Evolutionary conservation across 306 rosid genomes (phyloP).

Genomic region (Arachis stenosperma): DNA sequence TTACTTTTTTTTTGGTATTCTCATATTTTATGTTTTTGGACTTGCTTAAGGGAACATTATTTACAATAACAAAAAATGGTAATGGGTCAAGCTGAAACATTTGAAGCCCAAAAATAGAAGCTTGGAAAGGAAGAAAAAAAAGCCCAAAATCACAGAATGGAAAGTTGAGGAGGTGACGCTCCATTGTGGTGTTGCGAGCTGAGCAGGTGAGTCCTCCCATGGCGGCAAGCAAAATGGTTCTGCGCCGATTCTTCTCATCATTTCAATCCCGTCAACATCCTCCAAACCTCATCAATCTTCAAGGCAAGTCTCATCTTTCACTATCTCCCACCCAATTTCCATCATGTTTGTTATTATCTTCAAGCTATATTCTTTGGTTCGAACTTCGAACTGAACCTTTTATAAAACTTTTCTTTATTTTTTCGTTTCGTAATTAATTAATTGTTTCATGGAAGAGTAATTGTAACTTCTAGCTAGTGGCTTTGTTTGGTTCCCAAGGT

Average conservation of each 20-base stretch:
- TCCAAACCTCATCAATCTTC: slow-evolving; percentile 19
- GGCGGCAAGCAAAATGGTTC: slow-evolving; percentile 54
- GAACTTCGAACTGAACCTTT: not conserved
- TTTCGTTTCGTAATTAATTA: not conserved
- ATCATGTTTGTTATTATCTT: not conserved
- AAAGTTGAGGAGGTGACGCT: not conserved
- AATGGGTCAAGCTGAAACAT: too few relatives aligned
- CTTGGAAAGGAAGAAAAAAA: not conserved
- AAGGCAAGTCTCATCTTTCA: slow-evolving; percentile 38
- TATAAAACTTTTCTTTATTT: not conserved
- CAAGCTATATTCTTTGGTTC: not conserved
- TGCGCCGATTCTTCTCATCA: slow-evolving; percentile 50
- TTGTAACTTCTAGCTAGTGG: too few relatives aligned
- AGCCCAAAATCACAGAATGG: not conserved
- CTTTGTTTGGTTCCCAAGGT: too few relatives aligned
- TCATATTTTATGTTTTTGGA: too few relatives aligned
- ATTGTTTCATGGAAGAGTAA: too few relatives aligned
- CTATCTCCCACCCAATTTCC: not conserved
- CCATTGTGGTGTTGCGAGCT: not conserved
- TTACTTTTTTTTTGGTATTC: too few relatives aligned
- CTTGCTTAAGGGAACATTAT: too few relatives aligned
- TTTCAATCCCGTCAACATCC: slow-evolving; percentile 33
- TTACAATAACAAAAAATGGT: too few relatives aligned
- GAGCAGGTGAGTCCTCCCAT: slow-evolving; percentile 5
- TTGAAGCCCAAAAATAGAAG: not conserved